Evolutionary conservation across 768 basidiomycete genomes (phyloP), one percentile per base, ranked within the genome.

Genomic region (Lactarius indigo): DNA sequence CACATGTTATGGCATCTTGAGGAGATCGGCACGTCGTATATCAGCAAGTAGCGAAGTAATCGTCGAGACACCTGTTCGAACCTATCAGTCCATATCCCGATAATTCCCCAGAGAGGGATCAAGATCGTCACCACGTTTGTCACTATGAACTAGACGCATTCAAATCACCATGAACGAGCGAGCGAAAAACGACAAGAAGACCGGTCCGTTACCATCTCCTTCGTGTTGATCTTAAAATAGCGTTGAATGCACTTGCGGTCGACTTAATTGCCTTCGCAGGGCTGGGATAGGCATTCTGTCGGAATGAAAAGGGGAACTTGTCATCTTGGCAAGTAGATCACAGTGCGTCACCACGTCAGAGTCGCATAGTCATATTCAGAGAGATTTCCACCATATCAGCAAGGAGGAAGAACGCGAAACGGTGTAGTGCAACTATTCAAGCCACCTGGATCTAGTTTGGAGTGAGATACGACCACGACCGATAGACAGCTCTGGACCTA

Each of bases 231-330:
- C 77, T 89, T 91, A 82, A 83, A 91, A 69, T 89, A 85, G 56
- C 78, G 80, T 76, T 94, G 91, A 61, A 92, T 85, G 71, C 91
- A 90, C 91, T 91, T 35, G 72, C 59, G 12, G 86, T 91, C 1
- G 89, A 91, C 0, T 89, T 90, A 64, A 90, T 80, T 1, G 90
- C 90, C 70, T 92, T 90, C 2, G 87, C 77, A 3, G 92, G 77
- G 12, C 90, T 89, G 35, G 91, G 82, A 72, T 91, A 92, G 0
- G 90, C 92, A 68, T 86, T 91, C 72, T 91, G n/a, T n/a, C n/a
- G n/a, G n/a, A n/a, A n/a, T n/a, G n/a, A n/a, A n/a, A n/a, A n/a
- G n/a, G n/a, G n/a, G n/a, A n/a, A n/a, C n/a, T n/a, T n/a, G n/a
- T n/a, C n/a, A n/a, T n/a, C n/a, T n/a, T n/a, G n/a, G n/a, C n/a